A percentile compares a stretch with the other conserved stretches of the same genome.
These are phyloP conservation scores for Orbilia quercus DNA, from an alignment of 2,329 filamentous ascomycete genomes.

Conservation along the genomic window DNA sequence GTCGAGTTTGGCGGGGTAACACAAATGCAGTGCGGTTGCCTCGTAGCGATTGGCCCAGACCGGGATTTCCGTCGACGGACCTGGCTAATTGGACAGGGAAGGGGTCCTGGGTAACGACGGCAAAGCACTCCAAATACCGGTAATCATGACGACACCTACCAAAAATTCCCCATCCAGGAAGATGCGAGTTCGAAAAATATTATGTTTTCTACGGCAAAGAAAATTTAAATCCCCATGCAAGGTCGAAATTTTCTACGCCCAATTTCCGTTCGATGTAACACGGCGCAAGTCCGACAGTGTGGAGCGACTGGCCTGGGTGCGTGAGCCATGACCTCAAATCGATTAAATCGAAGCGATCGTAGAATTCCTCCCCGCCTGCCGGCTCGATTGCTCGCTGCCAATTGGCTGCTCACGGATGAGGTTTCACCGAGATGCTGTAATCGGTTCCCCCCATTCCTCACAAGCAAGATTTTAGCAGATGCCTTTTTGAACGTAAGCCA, in stretches of 20 bases:
- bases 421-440: slow-evolving; percentile 21
- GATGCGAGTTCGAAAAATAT: neutral
- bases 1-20: slow-evolving; percentile 7
- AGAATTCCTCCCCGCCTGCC: neutral
- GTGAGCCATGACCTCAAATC: neutral
- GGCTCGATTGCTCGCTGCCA: neutral
- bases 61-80: neutral
- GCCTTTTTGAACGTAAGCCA: slow-evolving; percentile 10
- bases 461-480: slow-evolving; percentile 1
- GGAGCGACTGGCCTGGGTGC: neutral
- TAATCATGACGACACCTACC: slow-evolving; percentile 54
- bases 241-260: neutral
- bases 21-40: neutral
- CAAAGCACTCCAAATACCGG: slow-evolving; percentile 6
- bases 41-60: neutral
- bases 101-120: slow-evolving; percentile 28
- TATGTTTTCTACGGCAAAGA: too few species aligned
- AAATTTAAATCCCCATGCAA: too few species aligned
- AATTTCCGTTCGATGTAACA: neutral
- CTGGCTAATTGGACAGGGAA: slow-evolving; percentile 13
- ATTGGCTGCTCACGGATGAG: slow-evolving; percentile 3
- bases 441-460: neutral
- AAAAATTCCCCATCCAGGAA: slow-evolving; percentile 6
- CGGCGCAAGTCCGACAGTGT: slow-evolving; percentile 3
- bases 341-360: too few species aligned